phyloP scores from a whole-genome alignment of 768 basidiomycete species.

The Trametes villosa region DNA sequence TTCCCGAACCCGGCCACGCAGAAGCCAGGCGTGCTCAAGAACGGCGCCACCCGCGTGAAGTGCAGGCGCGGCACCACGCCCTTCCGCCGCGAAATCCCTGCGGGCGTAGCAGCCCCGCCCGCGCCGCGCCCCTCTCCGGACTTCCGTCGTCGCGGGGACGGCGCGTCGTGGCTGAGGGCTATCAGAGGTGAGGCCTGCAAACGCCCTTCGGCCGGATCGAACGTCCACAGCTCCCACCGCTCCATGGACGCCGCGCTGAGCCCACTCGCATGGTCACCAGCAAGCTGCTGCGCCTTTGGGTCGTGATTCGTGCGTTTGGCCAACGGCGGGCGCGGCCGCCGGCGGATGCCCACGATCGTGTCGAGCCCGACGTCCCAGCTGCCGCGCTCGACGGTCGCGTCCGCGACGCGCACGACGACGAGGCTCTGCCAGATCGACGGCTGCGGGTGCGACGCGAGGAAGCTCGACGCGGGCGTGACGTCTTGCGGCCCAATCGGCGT shows the following conservation, averaged over 20 bases:
- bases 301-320: slow-evolving; percentile 30
- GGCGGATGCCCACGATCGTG: slow-evolving; percentile 70
- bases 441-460: slow-evolving; percentile 26
- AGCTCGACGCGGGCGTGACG: slow-evolving; percentile 38
- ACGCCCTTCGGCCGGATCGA: slow-evolving; percentile 57
- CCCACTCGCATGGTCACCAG: slow-evolving; percentile 39
- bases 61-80: slow-evolving; percentile 60
- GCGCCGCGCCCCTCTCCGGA: slow-evolving; percentile 4
- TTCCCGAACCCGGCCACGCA: slow-evolving; percentile 80
- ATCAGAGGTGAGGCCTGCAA: slow-evolving; percentile 58
- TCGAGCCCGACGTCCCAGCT: slow-evolving; percentile 69
- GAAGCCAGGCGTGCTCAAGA: slow-evolving; percentile 52
- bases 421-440: slow-evolving; percentile 62
- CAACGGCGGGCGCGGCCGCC: slow-evolving; percentile 60
- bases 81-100: slow-evolving; percentile 18
- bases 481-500: slow-evolving; percentile 40
- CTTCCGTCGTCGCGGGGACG: slow-evolving; percentile 1
- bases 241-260: slow-evolving; percentile 69
- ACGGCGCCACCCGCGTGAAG: slow-evolving; percentile 77
- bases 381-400: slow-evolving; percentile 73
- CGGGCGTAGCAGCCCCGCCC: too few species aligned
- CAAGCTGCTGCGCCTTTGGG: slow-evolving; percentile 12
- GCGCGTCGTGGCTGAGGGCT: slow-evolving; percentile 41
- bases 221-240: slow-evolving; percentile 84
- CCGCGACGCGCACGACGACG: slow-evolving; percentile 55